Conservation (phyloP, 2,329 filamentous ascomycete genomes). For the Calonectria fujianensis region DNA sequence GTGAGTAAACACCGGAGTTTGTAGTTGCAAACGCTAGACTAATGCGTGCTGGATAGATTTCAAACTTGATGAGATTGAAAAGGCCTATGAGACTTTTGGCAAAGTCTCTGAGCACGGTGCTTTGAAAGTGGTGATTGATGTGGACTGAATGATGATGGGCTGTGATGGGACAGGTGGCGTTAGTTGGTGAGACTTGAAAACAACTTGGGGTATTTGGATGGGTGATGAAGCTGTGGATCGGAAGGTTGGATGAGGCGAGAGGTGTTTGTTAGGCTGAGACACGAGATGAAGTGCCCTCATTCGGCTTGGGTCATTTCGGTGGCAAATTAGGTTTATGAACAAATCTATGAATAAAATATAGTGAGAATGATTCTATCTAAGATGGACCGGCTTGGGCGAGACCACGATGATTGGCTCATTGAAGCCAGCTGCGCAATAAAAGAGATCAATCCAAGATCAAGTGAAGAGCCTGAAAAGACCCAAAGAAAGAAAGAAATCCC, state of each 20-base stretch:
- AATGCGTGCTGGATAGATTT: slow-evolving; percentile 32
- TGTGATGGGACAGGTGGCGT: background rate
- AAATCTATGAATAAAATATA: background rate
- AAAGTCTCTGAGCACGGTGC: slow-evolving; percentile 46
- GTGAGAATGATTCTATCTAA: background rate
- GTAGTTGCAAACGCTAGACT: background rate
- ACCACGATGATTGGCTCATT: too few species aligned
- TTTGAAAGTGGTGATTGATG: slow-evolving; percentile 48
- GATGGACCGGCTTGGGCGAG: background rate
- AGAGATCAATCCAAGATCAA: background rate
- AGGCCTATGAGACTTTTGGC: slow-evolving; percentile 47
- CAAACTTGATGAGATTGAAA: slow-evolving; percentile 48
- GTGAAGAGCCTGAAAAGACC: background rate
- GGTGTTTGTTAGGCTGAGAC: background rate
- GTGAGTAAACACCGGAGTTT: slow-evolving; percentile 44
- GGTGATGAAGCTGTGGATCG: background rate
- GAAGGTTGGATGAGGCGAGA: background rate
- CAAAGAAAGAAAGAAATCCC: background rate
- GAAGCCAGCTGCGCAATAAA: background rate
- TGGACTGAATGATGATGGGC: slow-evolving; percentile 33
- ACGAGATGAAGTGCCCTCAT: background rate
- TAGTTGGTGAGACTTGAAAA: background rate
- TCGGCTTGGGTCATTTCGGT: background rate
- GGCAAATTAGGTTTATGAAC: background rate
- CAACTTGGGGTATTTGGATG: background rate